These are phyloP conservation scores for Penicillium psychrofluorescens DNA, from an alignment of 495 filamentous ascomycete genomes.

Conservation along the genomic window DNA sequence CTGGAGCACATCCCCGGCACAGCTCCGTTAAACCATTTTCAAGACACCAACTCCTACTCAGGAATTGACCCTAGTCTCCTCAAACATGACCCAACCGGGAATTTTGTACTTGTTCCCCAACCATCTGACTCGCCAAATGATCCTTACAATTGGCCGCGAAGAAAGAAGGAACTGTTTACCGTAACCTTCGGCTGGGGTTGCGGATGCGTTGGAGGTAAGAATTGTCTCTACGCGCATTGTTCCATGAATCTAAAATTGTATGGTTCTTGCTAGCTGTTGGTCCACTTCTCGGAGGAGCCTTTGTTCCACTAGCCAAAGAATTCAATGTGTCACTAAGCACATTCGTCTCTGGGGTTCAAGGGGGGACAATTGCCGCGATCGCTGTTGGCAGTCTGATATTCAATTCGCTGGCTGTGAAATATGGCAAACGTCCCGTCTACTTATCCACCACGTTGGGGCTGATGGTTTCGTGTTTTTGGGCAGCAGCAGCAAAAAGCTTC, in stretches of 20 bases:
- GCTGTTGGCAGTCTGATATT: slow-evolving; percentile 50
- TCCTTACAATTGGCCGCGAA: slow-evolving; percentile 40
- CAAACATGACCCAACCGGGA: slow-evolving; percentile 29
- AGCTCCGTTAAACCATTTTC: slow-evolving; percentile 19
- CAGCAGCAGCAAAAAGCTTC: slow-evolving; percentile 47
- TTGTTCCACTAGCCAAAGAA: slow-evolving; percentile 24
- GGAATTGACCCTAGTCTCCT: slow-evolving; percentile 31
- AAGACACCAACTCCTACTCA: slow-evolving; percentile 9
- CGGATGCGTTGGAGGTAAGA: slow-evolving; percentile 31
- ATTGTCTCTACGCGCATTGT: not conserved
- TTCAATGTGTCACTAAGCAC: slow-evolving; percentile 27
- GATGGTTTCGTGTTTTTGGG: slow-evolving; percentile 54
- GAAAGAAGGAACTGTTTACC: slow-evolving; percentile 35
- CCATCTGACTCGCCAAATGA: slow-evolving; percentile 41
- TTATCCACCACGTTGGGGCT: slow-evolving; percentile 49
- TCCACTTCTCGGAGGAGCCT: slow-evolving; percentile 26
- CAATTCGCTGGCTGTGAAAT: slow-evolving; percentile 57
- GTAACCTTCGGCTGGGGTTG: slow-evolving; percentile 28
- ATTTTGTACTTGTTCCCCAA: slow-evolving; percentile 43
- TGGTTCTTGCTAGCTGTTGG: slow-evolving; percentile 23
- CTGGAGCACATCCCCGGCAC: slow-evolving; percentile 60
- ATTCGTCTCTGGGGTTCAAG: slow-evolving; percentile 27
- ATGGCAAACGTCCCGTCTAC: slow-evolving; percentile 58
- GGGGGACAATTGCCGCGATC: slow-evolving; percentile 28
- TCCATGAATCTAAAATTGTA: too few relatives aligned